A percentile compares a stretch with the other conserved stretches of the same genome.
phyloP scores from a whole-genome alignment of 768 basidiomycete genomes.

The Lactarius deliciosus region DNA sequence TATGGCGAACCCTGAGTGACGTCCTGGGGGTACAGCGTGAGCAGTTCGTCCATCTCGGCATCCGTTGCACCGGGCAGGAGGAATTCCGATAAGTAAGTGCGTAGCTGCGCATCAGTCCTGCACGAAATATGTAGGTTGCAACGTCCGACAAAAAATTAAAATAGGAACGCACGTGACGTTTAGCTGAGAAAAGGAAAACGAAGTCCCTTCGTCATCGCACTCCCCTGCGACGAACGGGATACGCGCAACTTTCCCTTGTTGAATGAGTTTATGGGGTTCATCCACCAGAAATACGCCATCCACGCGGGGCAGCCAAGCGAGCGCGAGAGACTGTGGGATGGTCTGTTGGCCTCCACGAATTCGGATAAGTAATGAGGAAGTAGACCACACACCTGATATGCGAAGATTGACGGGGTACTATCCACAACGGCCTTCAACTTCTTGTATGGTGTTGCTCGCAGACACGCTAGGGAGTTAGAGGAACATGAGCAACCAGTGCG shows the following conservation, averaged over 20 bases:
- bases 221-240: slow-evolving; percentile 34
- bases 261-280: slow-evolving; percentile 36
- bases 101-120: slow-evolving; percentile 27
- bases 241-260: slow-evolving; percentile 38
- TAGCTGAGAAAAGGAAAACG: slow-evolving; percentile 27
- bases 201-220: slow-evolving; percentile 35
- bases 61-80: slow-evolving; percentile 15
- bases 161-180: slow-evolving; percentile 33
- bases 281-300: slow-evolving; percentile 43
- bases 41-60: slow-evolving; percentile 20
- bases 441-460: slow-evolving; percentile 40
- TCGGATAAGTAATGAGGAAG: background rate
- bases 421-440: slow-evolving; percentile 37
- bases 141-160: too few relatives aligned
- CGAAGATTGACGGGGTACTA: slow-evolving; percentile 33
- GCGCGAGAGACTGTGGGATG: slow-evolving; percentile 29
- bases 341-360: background rate
- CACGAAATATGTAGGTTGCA: too few relatives aligned
- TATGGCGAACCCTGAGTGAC: slow-evolving; percentile 35
- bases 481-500: slow-evolving; percentile 39
- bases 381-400: slow-evolving; percentile 33
- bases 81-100: slow-evolving; percentile 16
- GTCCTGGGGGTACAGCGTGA: slow-evolving; percentile 25
- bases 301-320: slow-evolving; percentile 41
- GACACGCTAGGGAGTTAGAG: slow-evolving; percentile 43